Evolutionary conservation across 441 rosid genomes (phyloP).

Genomic region (Brassica hybrid): DNA sequence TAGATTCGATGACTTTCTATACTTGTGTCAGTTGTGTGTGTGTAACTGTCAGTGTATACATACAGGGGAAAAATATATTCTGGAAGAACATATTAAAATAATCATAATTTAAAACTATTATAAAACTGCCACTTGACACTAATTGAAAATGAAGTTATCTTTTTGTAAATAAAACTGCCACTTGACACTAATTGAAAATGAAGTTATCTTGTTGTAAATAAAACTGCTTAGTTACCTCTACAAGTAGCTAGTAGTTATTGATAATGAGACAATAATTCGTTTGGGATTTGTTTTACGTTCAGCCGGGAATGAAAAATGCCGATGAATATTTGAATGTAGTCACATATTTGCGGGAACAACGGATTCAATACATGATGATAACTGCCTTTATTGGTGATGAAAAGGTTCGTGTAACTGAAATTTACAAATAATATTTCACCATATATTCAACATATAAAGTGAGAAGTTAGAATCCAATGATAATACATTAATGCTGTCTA

Average conservation of each 20-base stretch:
- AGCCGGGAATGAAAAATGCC: constrained; percentile 21
- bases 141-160: neutral
- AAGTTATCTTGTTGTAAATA: neutral
- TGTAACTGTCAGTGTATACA: neutral
- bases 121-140: constrained; percentile 5
- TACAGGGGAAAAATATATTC: neutral
- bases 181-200: neutral
- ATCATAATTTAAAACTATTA: neutral
- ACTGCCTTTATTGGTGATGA: constrained; percentile 24
- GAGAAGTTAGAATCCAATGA: constrained; percentile 32
- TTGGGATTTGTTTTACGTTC: constrained; percentile 16
- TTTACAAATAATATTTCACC: neutral
- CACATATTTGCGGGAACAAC: constrained; percentile 27
- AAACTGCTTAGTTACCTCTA: neutral
- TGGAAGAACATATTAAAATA: constrained; percentile 8
- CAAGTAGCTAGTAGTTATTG: constrained; percentile 18
- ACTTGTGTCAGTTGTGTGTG: neutral
- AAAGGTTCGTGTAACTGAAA: constrained; percentile 9
- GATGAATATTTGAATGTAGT: constrained; percentile 28
- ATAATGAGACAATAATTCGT: constrained; percentile 23
- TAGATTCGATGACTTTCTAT: neutral
- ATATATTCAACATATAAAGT: neutral
- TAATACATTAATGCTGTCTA: constrained; percentile 32
- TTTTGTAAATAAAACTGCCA: constrained; percentile 9
- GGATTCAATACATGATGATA: constrained; percentile 12